Conservation (phyloP, 495 filamentous ascomycete species). For the Darksidea phi region DNA sequence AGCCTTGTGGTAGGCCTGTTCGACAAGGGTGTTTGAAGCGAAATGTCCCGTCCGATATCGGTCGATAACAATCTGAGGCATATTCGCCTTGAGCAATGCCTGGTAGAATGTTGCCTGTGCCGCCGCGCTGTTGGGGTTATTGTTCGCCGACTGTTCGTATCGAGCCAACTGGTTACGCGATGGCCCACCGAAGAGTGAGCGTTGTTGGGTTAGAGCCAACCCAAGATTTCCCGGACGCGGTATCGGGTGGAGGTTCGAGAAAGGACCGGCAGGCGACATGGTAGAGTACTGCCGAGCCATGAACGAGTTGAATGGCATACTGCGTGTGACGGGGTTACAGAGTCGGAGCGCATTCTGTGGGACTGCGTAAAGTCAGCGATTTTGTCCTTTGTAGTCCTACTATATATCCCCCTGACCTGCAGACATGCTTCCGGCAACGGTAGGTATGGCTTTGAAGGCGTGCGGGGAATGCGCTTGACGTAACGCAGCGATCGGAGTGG, state of each 20-base stretch:
- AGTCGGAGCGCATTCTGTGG: constrained; percentile 29
- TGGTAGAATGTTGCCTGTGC: constrained; percentile 93
- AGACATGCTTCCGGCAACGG: constrained; percentile 21
- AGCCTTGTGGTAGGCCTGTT: constrained; percentile 71
- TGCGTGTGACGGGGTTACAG: constrained; percentile 31
- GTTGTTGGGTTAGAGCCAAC: constrained; percentile 35
- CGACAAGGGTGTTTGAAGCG: constrained; percentile 70
- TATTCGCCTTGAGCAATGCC: constrained; percentile 82
- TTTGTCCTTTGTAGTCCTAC: background rate
- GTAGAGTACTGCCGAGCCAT: constrained; percentile 34
- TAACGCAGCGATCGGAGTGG: constrained; percentile 24
- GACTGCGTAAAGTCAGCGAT: constrained; percentile 10
- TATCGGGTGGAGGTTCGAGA: constrained; percentile 21
- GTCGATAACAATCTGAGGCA: constrained; percentile 88
- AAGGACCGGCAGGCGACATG: constrained; percentile 13
- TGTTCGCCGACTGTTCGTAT: constrained; percentile 85
- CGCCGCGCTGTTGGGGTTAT: constrained; percentile 78
- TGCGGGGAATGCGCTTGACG: constrained; percentile 12
- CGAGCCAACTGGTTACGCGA: constrained; percentile 62
- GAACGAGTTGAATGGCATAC: constrained; percentile 12
- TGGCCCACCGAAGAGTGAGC: constrained; percentile 55
- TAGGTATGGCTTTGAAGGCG: constrained; percentile 21
- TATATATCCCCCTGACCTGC: constrained; percentile 20
- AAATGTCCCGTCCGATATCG: constrained; percentile 82
- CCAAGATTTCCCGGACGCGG: constrained; percentile 22